These are phyloP conservation scores for Nectriaceae sp. DNA, from an alignment of 2,329 filamentous ascomycete species.

Conservation along the genomic window DNA sequence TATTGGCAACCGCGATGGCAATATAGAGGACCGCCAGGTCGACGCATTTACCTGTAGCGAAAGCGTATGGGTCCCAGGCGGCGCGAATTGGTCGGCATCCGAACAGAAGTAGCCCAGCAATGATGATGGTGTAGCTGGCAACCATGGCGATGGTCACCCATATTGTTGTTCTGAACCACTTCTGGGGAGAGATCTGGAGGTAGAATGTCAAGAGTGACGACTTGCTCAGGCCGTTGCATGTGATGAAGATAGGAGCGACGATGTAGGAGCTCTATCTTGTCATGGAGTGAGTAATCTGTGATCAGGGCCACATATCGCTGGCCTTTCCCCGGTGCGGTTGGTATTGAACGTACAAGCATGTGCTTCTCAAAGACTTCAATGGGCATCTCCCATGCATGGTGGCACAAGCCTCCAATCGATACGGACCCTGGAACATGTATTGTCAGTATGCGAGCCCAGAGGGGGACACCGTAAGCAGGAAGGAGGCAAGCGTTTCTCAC, in stretches of 20 bases:
- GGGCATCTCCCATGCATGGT: slow-evolving; percentile 30
- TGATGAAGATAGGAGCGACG: slow-evolving; percentile 32
- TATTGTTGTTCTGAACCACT: slow-evolving; percentile 29
- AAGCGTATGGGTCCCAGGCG: slow-evolving; percentile 20
- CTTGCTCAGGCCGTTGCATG: slow-evolving; percentile 37
- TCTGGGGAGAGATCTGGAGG: slow-evolving; percentile 34
- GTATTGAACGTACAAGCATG: slow-evolving; percentile 11
- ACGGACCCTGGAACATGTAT: slow-evolving; percentile 20
- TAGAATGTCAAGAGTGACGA: slow-evolving; percentile 38
- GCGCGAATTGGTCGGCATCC: slow-evolving; percentile 17
- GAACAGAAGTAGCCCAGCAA: slow-evolving; percentile 20
- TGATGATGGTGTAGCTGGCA: slow-evolving; percentile 27
- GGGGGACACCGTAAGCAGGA: not conserved
- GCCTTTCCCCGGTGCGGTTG: not conserved
- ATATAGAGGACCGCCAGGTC: slow-evolving; percentile 48
- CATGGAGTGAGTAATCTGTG: not conserved
- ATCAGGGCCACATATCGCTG: not conserved
- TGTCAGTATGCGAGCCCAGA: not conserved
- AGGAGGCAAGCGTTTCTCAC: slow-evolving; percentile 6
- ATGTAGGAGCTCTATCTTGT: slow-evolving; percentile 26
- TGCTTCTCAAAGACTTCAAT: slow-evolving; percentile 22
- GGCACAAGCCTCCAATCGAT: slow-evolving; percentile 25
- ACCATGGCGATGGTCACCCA: slow-evolving; percentile 30
- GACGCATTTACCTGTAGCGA: slow-evolving; percentile 39
- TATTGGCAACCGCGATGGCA: slow-evolving; percentile 47